Conservation (phyloP, 2,329 filamentous ascomycete species). For the Sporothrix luriei region DNA sequence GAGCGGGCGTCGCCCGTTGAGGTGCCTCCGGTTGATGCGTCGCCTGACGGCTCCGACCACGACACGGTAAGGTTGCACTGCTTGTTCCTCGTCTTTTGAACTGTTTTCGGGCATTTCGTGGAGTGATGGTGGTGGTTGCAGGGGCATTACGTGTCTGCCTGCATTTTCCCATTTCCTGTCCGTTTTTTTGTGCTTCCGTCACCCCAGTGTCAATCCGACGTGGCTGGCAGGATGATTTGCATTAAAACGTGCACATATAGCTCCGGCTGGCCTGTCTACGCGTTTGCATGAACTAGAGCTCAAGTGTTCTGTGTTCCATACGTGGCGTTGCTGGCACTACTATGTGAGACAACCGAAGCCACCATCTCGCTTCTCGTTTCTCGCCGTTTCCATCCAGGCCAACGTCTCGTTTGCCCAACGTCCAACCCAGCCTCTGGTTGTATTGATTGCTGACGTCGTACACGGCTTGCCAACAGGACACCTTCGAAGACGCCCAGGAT, state of each 20-base stretch:
- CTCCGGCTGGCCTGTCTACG: not conserved
- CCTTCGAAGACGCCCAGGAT: constrained; percentile 81
- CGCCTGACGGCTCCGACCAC: constrained; percentile 32
- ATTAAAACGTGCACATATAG: constrained; percentile 28
- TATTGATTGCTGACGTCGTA: constrained; percentile 28
- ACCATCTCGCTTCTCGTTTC: constrained; percentile 11
- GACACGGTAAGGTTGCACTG: constrained; percentile 33
- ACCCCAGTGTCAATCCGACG: constrained; percentile 6
- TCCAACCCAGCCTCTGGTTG: not conserved
- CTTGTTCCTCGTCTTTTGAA: not conserved
- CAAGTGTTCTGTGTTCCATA: constrained; percentile 13
- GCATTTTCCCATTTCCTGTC: not conserved
- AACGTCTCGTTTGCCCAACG: not conserved
- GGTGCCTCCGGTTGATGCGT: constrained; percentile 7
- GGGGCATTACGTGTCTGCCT: constrained; percentile 13
- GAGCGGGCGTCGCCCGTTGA: constrained; percentile 28
- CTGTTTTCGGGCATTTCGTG: constrained; percentile 7
- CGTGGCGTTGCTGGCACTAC: constrained; percentile 27
- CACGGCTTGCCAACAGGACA: constrained; percentile 57
- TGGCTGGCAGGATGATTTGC: constrained; percentile 21
- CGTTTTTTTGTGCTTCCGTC: constrained; percentile 10
- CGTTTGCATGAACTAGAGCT: constrained; percentile 28
- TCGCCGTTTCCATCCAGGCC: not conserved
- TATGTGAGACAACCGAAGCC: constrained; percentile 9
- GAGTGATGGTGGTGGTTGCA: constrained; percentile 2